A percentile compares a stretch with the other conserved stretches of the same genome.
phyloP scores from a whole-genome alignment of 306 rosid species.

The Vachellia collinsii region DNA sequence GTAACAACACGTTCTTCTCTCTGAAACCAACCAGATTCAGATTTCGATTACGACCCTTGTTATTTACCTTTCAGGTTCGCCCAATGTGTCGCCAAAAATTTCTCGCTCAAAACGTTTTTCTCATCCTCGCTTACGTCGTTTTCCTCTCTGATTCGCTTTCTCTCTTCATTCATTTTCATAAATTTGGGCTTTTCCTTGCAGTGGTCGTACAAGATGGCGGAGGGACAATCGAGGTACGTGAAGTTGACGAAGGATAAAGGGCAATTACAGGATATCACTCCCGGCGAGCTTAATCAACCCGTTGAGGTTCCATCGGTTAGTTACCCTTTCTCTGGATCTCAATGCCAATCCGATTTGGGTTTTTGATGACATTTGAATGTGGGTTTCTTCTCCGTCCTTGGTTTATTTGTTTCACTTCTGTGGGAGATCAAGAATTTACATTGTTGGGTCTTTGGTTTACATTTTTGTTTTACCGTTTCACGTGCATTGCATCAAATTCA shows the following conservation, averaged over 20 bases:
- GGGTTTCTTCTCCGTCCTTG: neutral
- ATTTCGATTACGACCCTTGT: neutral
- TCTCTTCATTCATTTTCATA: neutral
- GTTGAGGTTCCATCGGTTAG: constrained; percentile 49
- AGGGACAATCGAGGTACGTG: constrained; percentile 56
- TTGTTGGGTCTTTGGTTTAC: neutral
- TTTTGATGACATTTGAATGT: neutral
- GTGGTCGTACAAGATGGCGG: constrained; percentile 44
- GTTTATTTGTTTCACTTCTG: neutral
- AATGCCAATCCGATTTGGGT: too few species aligned
- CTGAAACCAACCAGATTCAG: neutral
- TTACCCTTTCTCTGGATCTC: neutral
- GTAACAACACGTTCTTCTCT: neutral
- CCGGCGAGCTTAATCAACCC: constrained; percentile 64
- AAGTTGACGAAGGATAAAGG: constrained; percentile 49
- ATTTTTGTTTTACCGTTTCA: neutral
- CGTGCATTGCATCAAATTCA: neutral
- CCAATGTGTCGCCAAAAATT: constrained; percentile 14
- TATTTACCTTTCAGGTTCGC: neutral
- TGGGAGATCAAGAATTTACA: neutral
- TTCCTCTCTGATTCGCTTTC: neutral
- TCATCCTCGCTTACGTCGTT: too few species aligned
- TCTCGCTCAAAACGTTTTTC: neutral
- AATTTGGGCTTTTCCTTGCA: neutral
- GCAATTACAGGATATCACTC: constrained; percentile 49